A percentile compares a stretch with the other conserved stretches of the same genome.
These are phyloP conservation scores for Senna tora DNA, from an alignment of 306 rosid genomes.

Conservation along the genomic window DNA sequence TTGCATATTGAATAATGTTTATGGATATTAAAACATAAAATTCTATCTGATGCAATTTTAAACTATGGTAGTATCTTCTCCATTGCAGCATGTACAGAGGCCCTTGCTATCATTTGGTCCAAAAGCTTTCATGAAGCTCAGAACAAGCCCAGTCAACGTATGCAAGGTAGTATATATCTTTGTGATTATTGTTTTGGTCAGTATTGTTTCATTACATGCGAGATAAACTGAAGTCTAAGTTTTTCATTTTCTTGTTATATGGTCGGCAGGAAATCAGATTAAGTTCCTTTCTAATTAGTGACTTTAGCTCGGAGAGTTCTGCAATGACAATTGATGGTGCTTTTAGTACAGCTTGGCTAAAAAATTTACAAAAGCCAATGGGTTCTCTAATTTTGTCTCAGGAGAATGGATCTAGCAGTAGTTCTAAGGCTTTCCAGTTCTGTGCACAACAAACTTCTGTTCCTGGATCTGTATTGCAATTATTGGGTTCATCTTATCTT, in stretches of 20 bases:
- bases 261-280: constrained; percentile 79
- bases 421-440: constrained; percentile 63
- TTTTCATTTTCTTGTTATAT: constrained; percentile 33
- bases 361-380: constrained; percentile 73
- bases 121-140: constrained; percentile 81
- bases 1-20: constrained; percentile 21
- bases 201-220: constrained; percentile 19
- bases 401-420: constrained; percentile 64
- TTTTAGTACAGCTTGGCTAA: constrained; percentile 86
- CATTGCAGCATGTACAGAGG: constrained; percentile 87
- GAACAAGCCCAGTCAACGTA: constrained; percentile 78
- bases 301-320: constrained; percentile 74
- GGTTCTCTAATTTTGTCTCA: constrained; percentile 71
- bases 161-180: constrained; percentile 69
- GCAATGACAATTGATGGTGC: constrained; percentile 81
- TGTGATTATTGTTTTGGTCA: constrained; percentile 39
- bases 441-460: constrained; percentile 82
- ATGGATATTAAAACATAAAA: constrained; percentile 21
- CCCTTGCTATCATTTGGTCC: constrained; percentile 96
- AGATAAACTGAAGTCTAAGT: constrained; percentile 12
- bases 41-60: constrained; percentile 23
- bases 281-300: constrained; percentile 81
- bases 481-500: constrained; percentile 84
- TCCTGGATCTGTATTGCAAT: constrained; percentile 92
- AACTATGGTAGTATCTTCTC: constrained; percentile 30